phyloP scores from a whole-genome alignment of 352 stramenopile species.

The Pythium phragmitis region DNA sequence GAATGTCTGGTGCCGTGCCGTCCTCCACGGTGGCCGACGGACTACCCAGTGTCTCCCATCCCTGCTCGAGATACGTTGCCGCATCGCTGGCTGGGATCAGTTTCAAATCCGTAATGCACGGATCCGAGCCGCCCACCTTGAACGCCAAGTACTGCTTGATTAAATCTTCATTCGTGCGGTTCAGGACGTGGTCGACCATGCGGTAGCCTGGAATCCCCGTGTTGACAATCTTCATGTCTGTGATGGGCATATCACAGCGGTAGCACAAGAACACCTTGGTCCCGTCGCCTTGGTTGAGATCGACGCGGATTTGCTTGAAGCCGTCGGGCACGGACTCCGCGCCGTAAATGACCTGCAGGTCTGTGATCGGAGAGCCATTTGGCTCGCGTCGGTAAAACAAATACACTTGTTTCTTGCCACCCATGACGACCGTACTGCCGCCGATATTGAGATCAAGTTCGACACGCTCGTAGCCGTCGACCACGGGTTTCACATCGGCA shows the following conservation, averaged over 20 bases:
- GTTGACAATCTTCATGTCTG: constrained; percentile 84
- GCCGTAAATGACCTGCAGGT: constrained; percentile 76
- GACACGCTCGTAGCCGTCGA: constrained; percentile 76
- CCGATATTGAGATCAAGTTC: constrained; percentile 83
- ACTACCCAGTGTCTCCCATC: constrained; percentile 75
- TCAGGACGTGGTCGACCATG: constrained; percentile 78
- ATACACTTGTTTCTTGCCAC: constrained; percentile 84
- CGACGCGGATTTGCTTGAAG: constrained; percentile 85
- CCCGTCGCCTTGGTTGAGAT: constrained; percentile 84
- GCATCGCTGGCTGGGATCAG: constrained; percentile 54
- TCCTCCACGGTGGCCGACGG: constrained; percentile 39
- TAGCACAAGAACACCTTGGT: constrained; percentile 86
- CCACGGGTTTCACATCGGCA: constrained; percentile 56
- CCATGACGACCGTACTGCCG: constrained; percentile 38
- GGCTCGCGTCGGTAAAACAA: constrained; percentile 75
- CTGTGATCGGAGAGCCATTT: constrained; percentile 82
- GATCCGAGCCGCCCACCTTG: constrained; percentile 79
- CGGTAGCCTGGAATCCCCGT: constrained; percentile 80
- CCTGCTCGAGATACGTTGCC: constrained; percentile 39
- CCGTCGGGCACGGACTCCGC: constrained; percentile 83
- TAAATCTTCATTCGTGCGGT: constrained; percentile 59
- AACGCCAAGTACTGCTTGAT: constrained; percentile 82
- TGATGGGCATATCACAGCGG: constrained; percentile 87
- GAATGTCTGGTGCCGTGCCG: constrained; percentile 31
- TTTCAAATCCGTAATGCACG: constrained; percentile 76